Evolutionary conservation across 2,329 filamentous ascomycete genomes (phyloP).

Genomic region (Xylariaceae sp.): DNA sequence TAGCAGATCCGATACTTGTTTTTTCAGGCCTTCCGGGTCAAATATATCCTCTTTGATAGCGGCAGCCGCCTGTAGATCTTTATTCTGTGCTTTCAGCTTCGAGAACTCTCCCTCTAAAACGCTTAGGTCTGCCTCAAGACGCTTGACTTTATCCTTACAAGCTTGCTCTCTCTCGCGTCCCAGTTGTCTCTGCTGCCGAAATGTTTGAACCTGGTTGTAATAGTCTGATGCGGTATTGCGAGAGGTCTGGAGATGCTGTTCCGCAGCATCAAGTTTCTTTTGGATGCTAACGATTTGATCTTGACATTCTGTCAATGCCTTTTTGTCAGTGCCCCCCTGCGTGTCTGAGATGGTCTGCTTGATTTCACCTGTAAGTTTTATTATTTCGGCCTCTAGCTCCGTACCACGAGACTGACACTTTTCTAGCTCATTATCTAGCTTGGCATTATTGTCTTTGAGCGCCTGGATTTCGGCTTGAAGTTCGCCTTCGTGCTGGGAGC

Average conservation of each 20-base stretch:
- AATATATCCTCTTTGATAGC: not conserved
- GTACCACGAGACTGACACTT: no score
- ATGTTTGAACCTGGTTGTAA: constrained; percentile 1
- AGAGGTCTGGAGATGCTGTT: not conserved
- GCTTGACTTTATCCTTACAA: not conserved
- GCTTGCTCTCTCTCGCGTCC: not conserved
- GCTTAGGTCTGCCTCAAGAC: not conserved
- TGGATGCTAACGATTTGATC: not conserved
- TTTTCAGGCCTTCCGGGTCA: not conserved
- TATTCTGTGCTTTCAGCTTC: constrained; percentile 2
- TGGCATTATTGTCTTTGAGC: not conserved
- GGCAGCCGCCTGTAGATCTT: not conserved
- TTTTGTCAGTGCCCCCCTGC: not conserved
- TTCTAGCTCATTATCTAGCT: no score
- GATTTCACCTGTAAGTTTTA: no score
- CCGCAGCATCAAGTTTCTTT: not conserved
- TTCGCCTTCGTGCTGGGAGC: not conserved
- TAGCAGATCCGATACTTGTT: not conserved
- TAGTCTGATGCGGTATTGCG: not conserved
- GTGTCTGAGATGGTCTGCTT: not conserved
- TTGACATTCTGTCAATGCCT: constrained; percentile 4
- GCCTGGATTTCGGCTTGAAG: not conserved
- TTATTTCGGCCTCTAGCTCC: no score
- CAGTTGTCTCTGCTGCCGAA: not conserved
- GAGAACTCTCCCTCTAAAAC: not conserved